Evolutionary conservation across 192 early-diverging fungal genomes (phyloP), one percentile per base, ranked within the genome.

Genomic region (Linnemannia elongata): DNA sequence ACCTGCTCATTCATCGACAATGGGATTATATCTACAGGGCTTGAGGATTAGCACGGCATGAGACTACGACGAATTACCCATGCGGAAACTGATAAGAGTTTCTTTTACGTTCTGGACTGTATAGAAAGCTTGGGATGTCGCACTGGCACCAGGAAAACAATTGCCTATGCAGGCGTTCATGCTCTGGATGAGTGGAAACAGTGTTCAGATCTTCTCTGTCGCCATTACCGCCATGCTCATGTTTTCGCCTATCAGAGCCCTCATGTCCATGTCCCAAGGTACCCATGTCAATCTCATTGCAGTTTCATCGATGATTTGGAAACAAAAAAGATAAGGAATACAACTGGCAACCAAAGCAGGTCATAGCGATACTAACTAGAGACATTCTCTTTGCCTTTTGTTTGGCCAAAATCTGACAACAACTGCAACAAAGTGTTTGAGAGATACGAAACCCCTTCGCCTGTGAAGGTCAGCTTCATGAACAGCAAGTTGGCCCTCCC

Each of bases 161-260:
- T 93, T 99, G 35, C 99, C 99, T 1, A 99, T 99, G 98, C 96
- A 99, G 69, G 96, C 91, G 30, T 95, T 99, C 83, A 99, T 99
- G 99, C 93, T 99, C 38, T 99, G 96, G 91, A 99, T 99, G 99
- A 96, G 95, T 35, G 99, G 99, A 75, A 99, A 96, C 86, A 85
- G 93, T 71, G 95, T 99, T 45, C 97, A 99, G 80, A 98, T 99
- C 73, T 99, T 98, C 79, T 95, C 93, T 49, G 97, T 99, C 39
- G 93, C 99, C 88, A 95, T 99, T 45, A 97, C 97, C 6, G 97
- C 93, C 20, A 99, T 99, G 98, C 93, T 99, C 36, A 94, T 99
- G 75, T 96, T 94, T 85, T 94, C 97, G 35, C 95, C 97, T 55
- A 77, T 96, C 30, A 94, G 94, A 78, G 94, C 96, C 5, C 93